phyloP scores from a whole-genome alignment of 78 protist species.

The Dictyostelium intermedium region DNA sequence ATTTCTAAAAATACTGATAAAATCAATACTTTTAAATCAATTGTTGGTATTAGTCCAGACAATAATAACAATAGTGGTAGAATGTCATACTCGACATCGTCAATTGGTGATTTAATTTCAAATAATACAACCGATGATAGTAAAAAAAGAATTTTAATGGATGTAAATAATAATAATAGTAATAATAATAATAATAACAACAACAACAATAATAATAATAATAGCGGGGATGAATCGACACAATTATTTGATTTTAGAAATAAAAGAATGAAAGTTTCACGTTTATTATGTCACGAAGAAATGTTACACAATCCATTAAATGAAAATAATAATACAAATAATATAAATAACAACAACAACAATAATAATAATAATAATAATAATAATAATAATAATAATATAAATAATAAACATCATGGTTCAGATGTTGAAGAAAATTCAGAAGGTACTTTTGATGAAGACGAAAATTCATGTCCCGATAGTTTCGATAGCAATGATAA shows the following conservation, averaged over 20 bases:
- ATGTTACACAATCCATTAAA: neutral
- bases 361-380: neutral
- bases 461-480: slow-evolving; percentile 51
- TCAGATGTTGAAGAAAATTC: slow-evolving; percentile 67
- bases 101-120: slow-evolving; percentile 47
- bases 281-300: slow-evolving; percentile 53
- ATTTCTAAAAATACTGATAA: slow-evolving; percentile 66
- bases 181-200: neutral
- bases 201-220: neutral
- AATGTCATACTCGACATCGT: slow-evolving; percentile 51
- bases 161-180: neutral
- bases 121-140: neutral
- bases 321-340: neutral
- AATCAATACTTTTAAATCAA: slow-evolving; percentile 48
- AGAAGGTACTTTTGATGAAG: slow-evolving; percentile 52
- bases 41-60: slow-evolving; percentile 41
- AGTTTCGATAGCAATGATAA: slow-evolving; percentile 67
- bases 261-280: slow-evolving; percentile 70
- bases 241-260: slow-evolving; percentile 4
- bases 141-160: neutral
- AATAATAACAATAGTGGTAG: slow-evolving; percentile 14
- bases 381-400: neutral
- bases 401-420: neutral
- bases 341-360: neutral
- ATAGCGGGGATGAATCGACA: neutral